phyloP scores from a whole-genome alignment of 495 filamentous ascomycete genomes.

The Rhypophila decipiens region DNA sequence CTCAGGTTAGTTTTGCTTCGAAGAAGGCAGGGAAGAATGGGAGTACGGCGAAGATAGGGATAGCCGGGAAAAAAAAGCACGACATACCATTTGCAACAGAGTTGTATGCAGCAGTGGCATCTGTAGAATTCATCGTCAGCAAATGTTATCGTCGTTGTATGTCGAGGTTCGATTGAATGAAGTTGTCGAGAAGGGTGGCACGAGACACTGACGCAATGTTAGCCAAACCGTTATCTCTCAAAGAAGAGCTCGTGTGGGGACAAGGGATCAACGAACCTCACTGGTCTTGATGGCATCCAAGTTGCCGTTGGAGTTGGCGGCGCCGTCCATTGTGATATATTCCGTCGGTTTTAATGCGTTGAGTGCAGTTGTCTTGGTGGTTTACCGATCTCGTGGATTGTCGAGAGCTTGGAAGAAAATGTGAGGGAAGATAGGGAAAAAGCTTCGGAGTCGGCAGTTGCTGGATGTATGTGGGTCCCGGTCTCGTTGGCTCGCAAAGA shows the following conservation, averaged over 20 bases:
- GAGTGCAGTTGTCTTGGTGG: background rate
- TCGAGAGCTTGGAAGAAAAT: slow-evolving; percentile 2
- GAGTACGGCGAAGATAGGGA: background rate
- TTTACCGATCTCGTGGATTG: background rate
- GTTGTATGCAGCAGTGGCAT: slow-evolving; percentile 36
- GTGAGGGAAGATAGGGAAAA: background rate
- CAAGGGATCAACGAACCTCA: slow-evolving; percentile 32
- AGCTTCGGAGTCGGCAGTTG: slow-evolving; percentile 1
- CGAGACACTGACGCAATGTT: slow-evolving; percentile 30
- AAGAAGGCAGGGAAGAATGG: background rate
- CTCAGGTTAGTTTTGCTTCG: background rate
- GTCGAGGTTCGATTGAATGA: slow-evolving; percentile 4
- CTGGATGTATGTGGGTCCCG: no score
- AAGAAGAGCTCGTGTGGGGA: background rate
- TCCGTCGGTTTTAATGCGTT: slow-evolving; percentile 7
- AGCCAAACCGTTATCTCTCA: slow-evolving; percentile 10
- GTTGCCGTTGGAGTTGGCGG: slow-evolving; percentile 20
- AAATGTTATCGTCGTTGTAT: background rate
- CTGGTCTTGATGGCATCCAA: slow-evolving; percentile 36
- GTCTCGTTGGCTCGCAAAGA: no score
- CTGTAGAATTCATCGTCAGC: slow-evolving; percentile 22
- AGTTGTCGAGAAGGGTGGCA: slow-evolving; percentile 12
- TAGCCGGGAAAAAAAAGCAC: background rate
- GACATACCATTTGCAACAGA: slow-evolving; percentile 34
- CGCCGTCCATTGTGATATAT: slow-evolving; percentile 25